Evolutionary conservation across 2,329 filamentous ascomycete genomes (phyloP).

Genomic region (Dothiorella sarmentorum): DNA sequence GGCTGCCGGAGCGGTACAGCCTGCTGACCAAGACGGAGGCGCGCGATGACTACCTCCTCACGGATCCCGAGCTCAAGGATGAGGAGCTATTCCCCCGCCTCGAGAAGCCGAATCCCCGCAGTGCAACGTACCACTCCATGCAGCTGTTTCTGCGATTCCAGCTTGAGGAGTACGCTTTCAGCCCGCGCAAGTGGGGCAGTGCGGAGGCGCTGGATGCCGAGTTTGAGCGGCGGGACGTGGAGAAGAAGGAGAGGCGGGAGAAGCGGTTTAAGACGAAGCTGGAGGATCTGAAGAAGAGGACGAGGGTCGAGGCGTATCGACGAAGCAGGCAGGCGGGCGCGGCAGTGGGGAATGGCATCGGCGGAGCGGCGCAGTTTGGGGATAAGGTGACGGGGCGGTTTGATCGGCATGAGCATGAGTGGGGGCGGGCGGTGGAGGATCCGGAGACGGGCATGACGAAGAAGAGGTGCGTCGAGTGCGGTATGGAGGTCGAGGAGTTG

Average conservation of each 20-base stretch:
- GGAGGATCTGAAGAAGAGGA: conserved; percentile 87
- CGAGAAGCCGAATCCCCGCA: conserved; percentile 88
- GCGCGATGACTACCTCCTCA: conserved; percentile 90
- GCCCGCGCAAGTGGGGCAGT: conserved; percentile 80
- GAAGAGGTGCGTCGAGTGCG: conserved; percentile 68
- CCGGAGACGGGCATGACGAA: conserved; percentile 68
- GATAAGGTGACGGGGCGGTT: conserved; percentile 63
- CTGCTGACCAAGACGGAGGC: conserved; percentile 96
- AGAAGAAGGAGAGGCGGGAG: conserved; percentile 84
- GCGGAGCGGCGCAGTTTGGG: conserved; percentile 60
- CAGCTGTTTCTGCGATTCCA: conserved; percentile 93
- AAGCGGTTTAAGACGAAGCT: conserved; percentile 89
- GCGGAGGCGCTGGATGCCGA: conserved; percentile 82
- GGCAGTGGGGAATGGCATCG: conserved; percentile 31
- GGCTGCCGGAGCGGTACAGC: conserved; percentile 86
- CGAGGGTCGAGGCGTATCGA: conserved; percentile 83
- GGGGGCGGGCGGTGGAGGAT: conserved; percentile 60
- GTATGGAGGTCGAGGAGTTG: conserved; percentile 65
- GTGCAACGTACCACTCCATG: conserved; percentile 97
- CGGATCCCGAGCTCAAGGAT: conserved; percentile 90
- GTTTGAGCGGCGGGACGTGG: conserved; percentile 72
- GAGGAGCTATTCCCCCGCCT: conserved; percentile 81
- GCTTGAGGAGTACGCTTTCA: conserved; percentile 90
- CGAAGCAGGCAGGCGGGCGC: conserved; percentile 43
- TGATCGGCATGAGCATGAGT: conserved; percentile 84